Conservation (phyloP, 805 yeast genomes). For the Starmerella ratchasimensis region DNA sequence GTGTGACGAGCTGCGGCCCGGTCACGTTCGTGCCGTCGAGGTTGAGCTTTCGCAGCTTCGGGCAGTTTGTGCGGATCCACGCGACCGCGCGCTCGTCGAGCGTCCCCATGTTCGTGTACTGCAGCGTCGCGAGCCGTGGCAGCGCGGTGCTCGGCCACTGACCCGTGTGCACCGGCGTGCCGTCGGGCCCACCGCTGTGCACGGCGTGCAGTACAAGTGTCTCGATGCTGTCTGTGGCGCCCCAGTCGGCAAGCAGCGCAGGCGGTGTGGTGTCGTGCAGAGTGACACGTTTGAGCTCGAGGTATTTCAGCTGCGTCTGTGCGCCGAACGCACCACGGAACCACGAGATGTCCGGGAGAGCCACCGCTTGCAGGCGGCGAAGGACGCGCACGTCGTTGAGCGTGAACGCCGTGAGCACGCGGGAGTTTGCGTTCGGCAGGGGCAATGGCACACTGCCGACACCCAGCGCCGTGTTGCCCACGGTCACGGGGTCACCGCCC, state of each 20-base stretch:
- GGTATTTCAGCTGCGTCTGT: conserved; percentile 7
- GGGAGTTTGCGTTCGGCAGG: conserved; percentile 9
- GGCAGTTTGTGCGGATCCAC: conserved; percentile 16
- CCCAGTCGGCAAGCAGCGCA: conserved; percentile 10
- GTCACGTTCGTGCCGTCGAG: conserved; percentile 17
- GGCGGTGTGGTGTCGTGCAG: conserved; percentile 6
- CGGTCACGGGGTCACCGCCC: conserved; percentile 1
- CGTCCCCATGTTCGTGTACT: conserved; percentile 16
- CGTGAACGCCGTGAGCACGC: conserved; percentile 8
- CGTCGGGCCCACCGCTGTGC: too few relatives aligned
- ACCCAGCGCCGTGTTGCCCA: not conserved
- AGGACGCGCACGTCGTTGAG: conserved; percentile 13
- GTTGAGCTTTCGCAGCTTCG: conserved; percentile 13
- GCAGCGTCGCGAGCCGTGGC: conserved; percentile 11
- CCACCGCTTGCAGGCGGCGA: not conserved
- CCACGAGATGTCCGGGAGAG: conserved; percentile 5
- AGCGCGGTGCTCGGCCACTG: not conserved
- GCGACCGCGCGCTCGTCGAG: conserved; percentile 7
- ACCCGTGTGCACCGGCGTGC: not conserved
- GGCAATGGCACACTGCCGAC: conserved; percentile 1
- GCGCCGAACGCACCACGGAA: conserved; percentile 1
- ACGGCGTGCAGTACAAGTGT: conserved; percentile 14
- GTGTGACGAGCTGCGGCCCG: conserved; percentile 14
- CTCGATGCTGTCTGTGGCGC: conserved; percentile 10
- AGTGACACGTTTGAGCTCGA: conserved; percentile 15